Base-by-base conservation (phyloP, 768 basidiomycete species). In the Megacollybia marginata region DNA sequence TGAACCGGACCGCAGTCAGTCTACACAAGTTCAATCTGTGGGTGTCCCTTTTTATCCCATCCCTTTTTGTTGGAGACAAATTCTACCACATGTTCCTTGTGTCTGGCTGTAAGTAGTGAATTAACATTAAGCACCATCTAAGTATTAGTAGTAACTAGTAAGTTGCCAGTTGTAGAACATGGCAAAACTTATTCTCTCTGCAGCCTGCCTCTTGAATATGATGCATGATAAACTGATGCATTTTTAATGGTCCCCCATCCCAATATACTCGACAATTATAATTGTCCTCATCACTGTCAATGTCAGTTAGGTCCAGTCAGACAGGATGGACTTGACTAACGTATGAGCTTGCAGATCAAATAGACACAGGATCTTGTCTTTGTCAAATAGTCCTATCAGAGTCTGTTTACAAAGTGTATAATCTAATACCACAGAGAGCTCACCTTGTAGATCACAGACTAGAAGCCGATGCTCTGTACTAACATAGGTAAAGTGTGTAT, bases 381-480 rank as follows among this genome's bases (percentile, higher is more conserved):
- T 46, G 48, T 60, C 53, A 28, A 20, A 43, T n/a, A 34, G 11
- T 40, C 33, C 49, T 46, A 31, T 54, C 57, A 55, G 46, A 36
- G 12, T n/a, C n/a, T 13, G 32, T 34, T 42, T 40, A 40, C 38
- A 3, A 40, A 3, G 20, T n/a, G 20, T 15, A 40, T 13, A 40
- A 4, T 13, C 19, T 19, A 33, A 8, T 16, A 35, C 35, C 12
- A 40, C 19, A 33, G 11, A 43, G 47, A 46, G 46, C 54, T 18
- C 48, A 55, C 62, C 63, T 55, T 65, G 62, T 7, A 65, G 52
- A 49, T 65, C 59, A 50, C 63, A 62, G 33, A 62, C 50, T 6
- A 64, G 15, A 7, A 63, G 32, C 23, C 53, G 38, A 8, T 55
- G 34, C 9, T 53, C 45, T 4, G 60, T 58, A 52, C 60, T 62